phyloP scores from a whole-genome alignment of 1,284 basidiomycete genomes.

The Violaceomyces palustris region DNA sequence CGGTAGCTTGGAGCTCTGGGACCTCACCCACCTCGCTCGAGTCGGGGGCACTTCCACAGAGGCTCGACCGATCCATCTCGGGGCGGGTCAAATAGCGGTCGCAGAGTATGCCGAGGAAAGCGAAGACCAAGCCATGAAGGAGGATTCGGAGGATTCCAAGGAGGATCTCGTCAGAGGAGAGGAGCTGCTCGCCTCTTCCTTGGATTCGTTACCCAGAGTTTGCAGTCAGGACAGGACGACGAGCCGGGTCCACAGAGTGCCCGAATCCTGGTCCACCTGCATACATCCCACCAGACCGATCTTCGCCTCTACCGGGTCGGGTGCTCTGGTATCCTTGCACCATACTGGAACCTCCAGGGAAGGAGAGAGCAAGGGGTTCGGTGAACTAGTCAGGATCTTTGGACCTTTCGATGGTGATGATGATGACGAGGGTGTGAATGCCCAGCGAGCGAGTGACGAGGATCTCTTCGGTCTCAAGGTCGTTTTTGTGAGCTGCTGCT shows the following conservation, averaged over 20 bases:
- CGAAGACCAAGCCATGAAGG: neutral
- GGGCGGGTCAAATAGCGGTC: too few species aligned
- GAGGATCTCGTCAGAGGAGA: neutral
- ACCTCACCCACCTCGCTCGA: constrained; percentile 1
- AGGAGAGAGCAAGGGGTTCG: too few species aligned
- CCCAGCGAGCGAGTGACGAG: too few species aligned
- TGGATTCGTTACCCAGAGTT: constrained; percentile 10
- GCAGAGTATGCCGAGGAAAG: too few species aligned
- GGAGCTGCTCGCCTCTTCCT: neutral
- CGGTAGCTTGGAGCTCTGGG: constrained; percentile 20
- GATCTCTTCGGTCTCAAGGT: too few species aligned
- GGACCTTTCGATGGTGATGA: too few species aligned
- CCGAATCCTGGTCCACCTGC: constrained; percentile 19
- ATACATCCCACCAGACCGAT: constrained; percentile 7
- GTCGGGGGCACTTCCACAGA: neutral
- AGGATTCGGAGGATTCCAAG: neutral
- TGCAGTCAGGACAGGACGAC: too few species aligned
- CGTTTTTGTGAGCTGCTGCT: constrained; percentile 10
- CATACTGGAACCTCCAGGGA: neutral
- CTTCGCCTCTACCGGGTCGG: constrained; percentile 16
- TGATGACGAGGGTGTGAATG: too few species aligned
- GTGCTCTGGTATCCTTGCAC: constrained; percentile 10
- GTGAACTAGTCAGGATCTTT: too few species aligned
- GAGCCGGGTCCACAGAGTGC: neutral
- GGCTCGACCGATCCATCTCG: neutral